These are phyloP conservation scores for Leccinum pachyderme DNA, from an alignment of 1,284 basidiomycete genomes.

Conservation along the genomic window DNA sequence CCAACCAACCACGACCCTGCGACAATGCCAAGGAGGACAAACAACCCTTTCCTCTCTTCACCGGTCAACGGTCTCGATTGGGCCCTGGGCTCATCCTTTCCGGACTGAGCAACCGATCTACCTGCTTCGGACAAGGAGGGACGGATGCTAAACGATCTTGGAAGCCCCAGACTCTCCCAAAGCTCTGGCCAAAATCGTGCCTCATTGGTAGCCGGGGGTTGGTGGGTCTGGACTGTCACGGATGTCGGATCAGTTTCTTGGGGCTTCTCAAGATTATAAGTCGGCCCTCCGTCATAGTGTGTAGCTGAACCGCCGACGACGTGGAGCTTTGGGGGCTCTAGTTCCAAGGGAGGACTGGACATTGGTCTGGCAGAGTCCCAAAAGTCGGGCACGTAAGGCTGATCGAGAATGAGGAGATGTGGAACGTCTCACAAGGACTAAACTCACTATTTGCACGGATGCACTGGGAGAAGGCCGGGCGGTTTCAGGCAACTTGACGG, in stretches of 20 bases:
- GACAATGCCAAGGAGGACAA: conserved; percentile 51
- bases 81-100: conserved; percentile 9
- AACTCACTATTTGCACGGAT: conserved; percentile 60
- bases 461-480: conserved; percentile 42
- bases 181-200: conserved; percentile 35
- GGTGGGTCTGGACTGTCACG: conserved; percentile 7
- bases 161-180: conserved; percentile 38
- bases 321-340: conserved; percentile 59
- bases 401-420: conserved; percentile 5
- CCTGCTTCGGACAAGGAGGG: conserved; percentile 13
- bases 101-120: conserved; percentile 6
- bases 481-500: conserved; percentile 57
- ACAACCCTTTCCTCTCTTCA: conserved; percentile 55
- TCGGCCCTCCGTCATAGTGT: conserved; percentile 63
- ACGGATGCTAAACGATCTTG: conserved; percentile 29
- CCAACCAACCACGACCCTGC: conserved; percentile 52
- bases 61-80: conserved; percentile 43
- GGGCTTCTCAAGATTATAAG: conserved; percentile 50
- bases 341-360: conserved; percentile 28
- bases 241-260: conserved; percentile 11
- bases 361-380: conserved; percentile 58
- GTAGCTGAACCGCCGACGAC: conserved; percentile 68
- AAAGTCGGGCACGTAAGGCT: conserved; percentile 75
- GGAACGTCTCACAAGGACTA: not conserved
- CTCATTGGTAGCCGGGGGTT: conserved; percentile 11